Base-by-base conservation (phyloP, 371 early-diverging fungal species). In the Syncephalis plumigaleata region DNA sequence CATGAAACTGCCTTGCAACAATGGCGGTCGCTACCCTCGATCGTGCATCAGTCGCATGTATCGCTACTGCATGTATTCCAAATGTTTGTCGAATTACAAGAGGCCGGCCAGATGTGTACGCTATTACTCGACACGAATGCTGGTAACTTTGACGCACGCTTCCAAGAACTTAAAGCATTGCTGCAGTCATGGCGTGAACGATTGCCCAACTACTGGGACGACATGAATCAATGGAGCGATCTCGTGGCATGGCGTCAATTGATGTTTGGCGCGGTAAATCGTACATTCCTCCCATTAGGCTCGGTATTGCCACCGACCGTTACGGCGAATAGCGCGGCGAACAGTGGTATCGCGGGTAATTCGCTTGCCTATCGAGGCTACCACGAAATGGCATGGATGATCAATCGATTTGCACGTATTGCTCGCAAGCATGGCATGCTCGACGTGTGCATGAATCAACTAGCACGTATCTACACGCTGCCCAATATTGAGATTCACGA, bases 401-500 rank as follows among this genome's bases (percentile, higher is more conserved):
- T 96, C 67, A 99, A 99, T 56, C 80, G 95, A n/a, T 98, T 99
- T 61, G 98, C 98, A 1, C 90, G 91, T 48, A 88, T 95, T n/a
- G 92, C 97, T 3, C 73, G 99, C 17, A 87, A 91, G 53, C 96
- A 98, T 52, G 77, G 78, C n/a, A 72, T 97, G 9, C 73, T 83
- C 17, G 91, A 95, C 42, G 97, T 97, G 4, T 96, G 98, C 56
- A 81, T 87, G 50, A 81, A 78, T 45, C 84, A 85, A 26, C 67
- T 98, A 39, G 86, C 85, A 58, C 92, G 89, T 59, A 95, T 98
- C 49, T 98, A 98, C 65, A 92, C 94, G 0, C 70, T 99, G 24
- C 98, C 98, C 21, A 98, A 98, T 59, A 98, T 99, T 52, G 99
- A 98, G 62, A 95, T 98, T 25, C 91, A 93, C 49, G 99, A 98